Evolutionary conservation across 176 grass and related monocot genomes (phyloP).

Genomic region (Avena atlantica): DNA sequence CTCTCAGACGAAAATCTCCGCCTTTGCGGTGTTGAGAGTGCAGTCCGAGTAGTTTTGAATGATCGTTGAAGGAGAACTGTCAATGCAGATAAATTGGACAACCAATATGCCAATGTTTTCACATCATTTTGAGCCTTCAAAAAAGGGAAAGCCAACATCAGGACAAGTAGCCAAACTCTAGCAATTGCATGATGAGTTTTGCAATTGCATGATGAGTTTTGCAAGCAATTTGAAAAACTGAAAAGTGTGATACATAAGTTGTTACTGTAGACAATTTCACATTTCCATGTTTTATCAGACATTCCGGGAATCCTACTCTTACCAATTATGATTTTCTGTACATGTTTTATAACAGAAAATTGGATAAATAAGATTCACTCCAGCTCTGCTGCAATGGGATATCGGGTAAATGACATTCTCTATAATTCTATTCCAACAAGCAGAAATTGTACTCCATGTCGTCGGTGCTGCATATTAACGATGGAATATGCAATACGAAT

Average conservation of each 20-base stretch:
- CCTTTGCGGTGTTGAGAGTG: slow-evolving; percentile 69
- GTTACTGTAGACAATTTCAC: slow-evolving; percentile 15
- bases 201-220: slow-evolving; percentile 32
- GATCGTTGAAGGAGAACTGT: slow-evolving; percentile 73
- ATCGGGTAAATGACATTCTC: slow-evolving; percentile 16
- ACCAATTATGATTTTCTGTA: slow-evolving; percentile 13
- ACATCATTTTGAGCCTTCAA: slow-evolving; percentile 67
- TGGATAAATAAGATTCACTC: neutral
- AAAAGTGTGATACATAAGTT: neutral
- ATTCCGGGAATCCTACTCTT: slow-evolving; percentile 14
- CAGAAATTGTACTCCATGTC: slow-evolving; percentile 8
- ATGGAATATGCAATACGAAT: slow-evolving; percentile 18
- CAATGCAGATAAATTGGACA: slow-evolving; percentile 73
- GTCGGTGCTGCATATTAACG: slow-evolving; percentile 18
- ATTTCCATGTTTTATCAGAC: slow-evolving; percentile 22
- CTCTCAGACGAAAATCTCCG: slow-evolving; percentile 69
- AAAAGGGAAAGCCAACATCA: slow-evolving; percentile 44
- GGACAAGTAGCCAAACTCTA: slow-evolving; percentile 23
- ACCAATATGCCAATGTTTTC: slow-evolving; percentile 71
- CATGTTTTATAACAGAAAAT: slow-evolving; percentile 22
- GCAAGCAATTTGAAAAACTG: slow-evolving; percentile 32
- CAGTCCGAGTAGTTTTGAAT: slow-evolving; percentile 67
- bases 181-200: slow-evolving; percentile 23
- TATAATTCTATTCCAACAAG: slow-evolving; percentile 35
- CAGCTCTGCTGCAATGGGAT: slow-evolving; percentile 1